Evolutionary conservation across 257 asterid species (phyloP).

Genomic region (Petrea volubilis): DNA sequence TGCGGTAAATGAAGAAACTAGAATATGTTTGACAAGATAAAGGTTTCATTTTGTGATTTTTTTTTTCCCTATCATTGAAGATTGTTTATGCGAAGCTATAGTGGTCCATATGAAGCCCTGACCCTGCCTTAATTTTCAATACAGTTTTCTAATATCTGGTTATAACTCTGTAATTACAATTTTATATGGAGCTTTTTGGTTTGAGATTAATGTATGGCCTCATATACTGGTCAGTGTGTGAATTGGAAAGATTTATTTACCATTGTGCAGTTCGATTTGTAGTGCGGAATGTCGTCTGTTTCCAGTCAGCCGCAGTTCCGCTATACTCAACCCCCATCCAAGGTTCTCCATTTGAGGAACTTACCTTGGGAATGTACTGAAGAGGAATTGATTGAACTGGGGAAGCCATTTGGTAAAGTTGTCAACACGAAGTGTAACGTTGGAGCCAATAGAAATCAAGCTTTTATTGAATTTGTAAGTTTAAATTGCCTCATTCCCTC

Average conservation of each 20-base stretch:
- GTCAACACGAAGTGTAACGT: constrained; percentile 98
- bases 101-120: too few relatives aligned
- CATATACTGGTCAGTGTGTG: not conserved
- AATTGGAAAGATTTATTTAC: not conserved
- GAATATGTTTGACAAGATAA: not conserved
- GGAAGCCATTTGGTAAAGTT: constrained; percentile 95
- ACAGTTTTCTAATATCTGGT: too few relatives aligned
- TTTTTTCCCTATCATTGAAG: too few relatives aligned
- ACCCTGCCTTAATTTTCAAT: too few relatives aligned
- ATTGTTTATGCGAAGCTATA: too few relatives aligned
- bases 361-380: constrained; percentile 98
- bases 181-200: not conserved
- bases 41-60: not conserved
- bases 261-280: constrained; percentile 29
- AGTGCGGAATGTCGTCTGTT: constrained; percentile 75
- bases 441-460: constrained; percentile 97
- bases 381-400: constrained; percentile 91
- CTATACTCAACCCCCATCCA: constrained; percentile 95
- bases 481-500: not conserved
- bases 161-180: not conserved
- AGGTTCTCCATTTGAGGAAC: constrained; percentile 96
- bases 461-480: constrained; percentile 96
- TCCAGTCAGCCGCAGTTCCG: constrained; percentile 98
- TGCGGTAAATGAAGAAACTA: constrained; percentile 4
- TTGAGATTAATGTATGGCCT: not conserved